These are phyloP conservation scores for Microbotryomycetes sp. DNA, from an alignment of 1,284 basidiomycete genomes.

Conservation along the genomic window DNA sequence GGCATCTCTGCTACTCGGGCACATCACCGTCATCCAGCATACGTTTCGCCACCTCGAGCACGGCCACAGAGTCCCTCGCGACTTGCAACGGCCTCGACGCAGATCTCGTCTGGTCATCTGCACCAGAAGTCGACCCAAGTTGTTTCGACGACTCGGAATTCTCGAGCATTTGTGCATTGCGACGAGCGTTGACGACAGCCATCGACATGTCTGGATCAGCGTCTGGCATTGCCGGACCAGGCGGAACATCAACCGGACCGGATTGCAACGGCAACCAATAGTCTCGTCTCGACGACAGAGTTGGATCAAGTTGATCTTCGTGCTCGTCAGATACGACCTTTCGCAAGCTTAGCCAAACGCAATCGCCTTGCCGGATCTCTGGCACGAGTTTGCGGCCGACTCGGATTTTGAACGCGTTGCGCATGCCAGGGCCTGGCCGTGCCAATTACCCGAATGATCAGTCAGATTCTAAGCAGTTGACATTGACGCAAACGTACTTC, in stretches of 20 bases:
- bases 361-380: neutral
- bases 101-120: too few relatives aligned
- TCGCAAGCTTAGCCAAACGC: neutral
- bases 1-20: neutral
- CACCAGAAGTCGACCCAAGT: too few relatives aligned
- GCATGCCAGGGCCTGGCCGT: too few relatives aligned
- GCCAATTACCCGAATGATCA: too few relatives aligned
- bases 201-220: neutral
- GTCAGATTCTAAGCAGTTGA: too few relatives aligned
- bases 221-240: neutral
- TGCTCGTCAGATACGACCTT: neutral
- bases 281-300: too few relatives aligned
- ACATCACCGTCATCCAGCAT: neutral
- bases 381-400: neutral
- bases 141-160: too few relatives aligned
- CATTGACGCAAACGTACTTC: too few relatives aligned
- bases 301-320: neutral
- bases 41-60: neutral
- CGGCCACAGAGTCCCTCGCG: neutral
- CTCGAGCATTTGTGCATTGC: too few relatives aligned
- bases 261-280: neutral
- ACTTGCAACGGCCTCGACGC: neutral
- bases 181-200: neutral
- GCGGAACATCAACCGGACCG: neutral
- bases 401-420: too few relatives aligned